Evolutionary conservation across 2,329 filamentous ascomycete genomes (phyloP).

Genomic region (Monosporascus sp.): DNA sequence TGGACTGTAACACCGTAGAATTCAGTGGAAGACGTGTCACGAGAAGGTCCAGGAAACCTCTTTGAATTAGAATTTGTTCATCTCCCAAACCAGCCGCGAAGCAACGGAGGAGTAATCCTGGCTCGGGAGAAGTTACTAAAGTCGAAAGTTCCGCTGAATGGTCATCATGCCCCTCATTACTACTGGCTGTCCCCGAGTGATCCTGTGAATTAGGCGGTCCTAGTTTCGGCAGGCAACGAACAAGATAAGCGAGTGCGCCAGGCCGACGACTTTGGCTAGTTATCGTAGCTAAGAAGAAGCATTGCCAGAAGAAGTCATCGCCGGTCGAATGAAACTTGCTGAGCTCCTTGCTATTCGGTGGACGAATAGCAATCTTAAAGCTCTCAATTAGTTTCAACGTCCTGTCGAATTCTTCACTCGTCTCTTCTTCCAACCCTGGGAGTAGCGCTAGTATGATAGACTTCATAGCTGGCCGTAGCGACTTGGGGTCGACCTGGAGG

Average conservation of each 20-base stretch:
- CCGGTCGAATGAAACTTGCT: conserved; percentile 52
- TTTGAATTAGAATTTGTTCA: conserved; percentile 83
- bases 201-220: conserved; percentile 35
- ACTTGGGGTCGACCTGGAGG: conserved; percentile 61
- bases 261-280: conserved; percentile 80
- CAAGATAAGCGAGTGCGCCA: conserved; percentile 82
- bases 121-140: conserved; percentile 81
- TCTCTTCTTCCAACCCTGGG: conserved; percentile 91
- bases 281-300: conserved; percentile 88
- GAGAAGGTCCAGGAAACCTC: conserved; percentile 87
- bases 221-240: conserved; percentile 71
- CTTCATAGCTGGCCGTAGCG: conserved; percentile 82
- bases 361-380: conserved; percentile 64
- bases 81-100: conserved; percentile 88
- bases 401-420: conserved; percentile 92
- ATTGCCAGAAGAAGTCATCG: conserved; percentile 97
- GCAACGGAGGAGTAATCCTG: conserved; percentile 81
- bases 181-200: conserved; percentile 23
- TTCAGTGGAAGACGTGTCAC: conserved; percentile 86
- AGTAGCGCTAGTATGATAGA: conserved; percentile 83
- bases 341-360: conserved; percentile 44
- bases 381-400: conserved; percentile 74
- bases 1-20: conserved; percentile 71
- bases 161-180: conserved; percentile 31
- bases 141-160: conserved; percentile 52